These are phyloP conservation scores for Periconia sp. DNA, from an alignment of 2,329 filamentous ascomycete species.

Conservation along the genomic window DNA sequence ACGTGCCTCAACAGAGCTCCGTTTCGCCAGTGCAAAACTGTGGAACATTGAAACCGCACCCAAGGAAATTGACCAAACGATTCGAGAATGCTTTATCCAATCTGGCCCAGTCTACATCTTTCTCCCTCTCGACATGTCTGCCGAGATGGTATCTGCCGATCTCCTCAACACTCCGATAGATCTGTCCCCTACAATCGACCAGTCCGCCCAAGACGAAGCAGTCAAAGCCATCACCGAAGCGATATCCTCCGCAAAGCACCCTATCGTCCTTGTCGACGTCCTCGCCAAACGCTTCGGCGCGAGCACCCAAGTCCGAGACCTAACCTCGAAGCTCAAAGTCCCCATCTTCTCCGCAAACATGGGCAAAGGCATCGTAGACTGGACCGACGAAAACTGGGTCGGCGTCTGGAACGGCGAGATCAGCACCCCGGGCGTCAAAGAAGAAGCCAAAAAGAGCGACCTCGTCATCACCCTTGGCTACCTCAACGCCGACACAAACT, in stretches of 20 bases:
- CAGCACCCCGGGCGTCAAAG: conserved; percentile 39
- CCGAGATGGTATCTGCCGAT: conserved; percentile 35
- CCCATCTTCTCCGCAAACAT: conserved; percentile 46
- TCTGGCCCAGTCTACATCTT: conserved; percentile 50
- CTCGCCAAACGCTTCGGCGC: conserved; percentile 44
- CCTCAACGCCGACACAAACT: conserved; percentile 47
- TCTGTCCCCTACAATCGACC: conserved; percentile 28
- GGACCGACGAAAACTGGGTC: conserved; percentile 43
- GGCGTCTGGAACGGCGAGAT: conserved; percentile 47
- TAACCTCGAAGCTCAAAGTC: conserved; percentile 39
- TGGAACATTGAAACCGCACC: conserved; percentile 44
- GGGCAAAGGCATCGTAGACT: conserved; percentile 48
- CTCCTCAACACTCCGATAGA: conserved; percentile 43
- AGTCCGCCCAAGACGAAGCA: conserved; percentile 31
- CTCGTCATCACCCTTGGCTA: conserved; percentile 43
- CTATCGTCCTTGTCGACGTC: conserved; percentile 44
- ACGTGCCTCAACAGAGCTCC: conserved; percentile 40
- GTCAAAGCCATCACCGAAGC: conserved; percentile 36
- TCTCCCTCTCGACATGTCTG: conserved; percentile 47
- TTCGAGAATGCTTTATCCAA: conserved; percentile 47
- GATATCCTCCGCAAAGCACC: conserved; percentile 38
- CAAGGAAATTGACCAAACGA: conserved; percentile 47
- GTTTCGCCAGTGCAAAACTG: conserved; percentile 45
- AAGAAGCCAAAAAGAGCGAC: conserved; percentile 41
- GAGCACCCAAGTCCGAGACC: conserved; percentile 30